A percentile compares a stretch with the other conserved stretches of the same genome.
phyloP scores from a whole-genome alignment of 2,329 filamentous ascomycete genomes.

The Tricladium varicosporioides region DNA sequence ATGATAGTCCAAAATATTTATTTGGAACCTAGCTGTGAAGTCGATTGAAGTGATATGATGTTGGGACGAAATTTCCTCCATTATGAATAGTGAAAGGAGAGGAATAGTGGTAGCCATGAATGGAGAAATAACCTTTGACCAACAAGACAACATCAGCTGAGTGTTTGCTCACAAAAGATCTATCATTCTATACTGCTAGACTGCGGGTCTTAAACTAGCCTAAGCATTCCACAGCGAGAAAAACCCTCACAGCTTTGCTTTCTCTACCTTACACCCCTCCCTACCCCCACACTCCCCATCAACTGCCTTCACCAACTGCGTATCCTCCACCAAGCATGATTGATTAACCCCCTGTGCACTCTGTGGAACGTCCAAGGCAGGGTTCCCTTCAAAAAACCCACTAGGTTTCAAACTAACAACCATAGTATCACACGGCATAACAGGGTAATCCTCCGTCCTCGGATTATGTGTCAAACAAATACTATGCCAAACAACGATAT shows the following conservation, averaged over 20 bases:
- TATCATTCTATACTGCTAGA: too few relatives aligned
- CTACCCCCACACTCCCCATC: not conserved
- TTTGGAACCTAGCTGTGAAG: too few relatives aligned
- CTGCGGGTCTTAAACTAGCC: too few relatives aligned
- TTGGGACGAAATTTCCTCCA: too few relatives aligned
- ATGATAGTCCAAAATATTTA: too few relatives aligned
- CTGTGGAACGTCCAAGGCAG: conserved; percentile 44
- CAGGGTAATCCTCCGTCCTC: conserved; percentile 79
- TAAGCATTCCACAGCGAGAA: too few relatives aligned
- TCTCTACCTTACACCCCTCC: not conserved
- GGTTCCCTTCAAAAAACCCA: conserved; percentile 51
- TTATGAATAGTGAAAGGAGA: too few relatives aligned
- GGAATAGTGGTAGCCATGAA: too few relatives aligned
- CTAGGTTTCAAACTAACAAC: conserved; percentile 57
- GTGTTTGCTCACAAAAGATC: too few relatives aligned
- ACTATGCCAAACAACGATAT: conserved; percentile 84
- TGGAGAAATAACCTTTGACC: too few relatives aligned
- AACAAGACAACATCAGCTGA: too few relatives aligned
- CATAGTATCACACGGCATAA: conserved; percentile 85
- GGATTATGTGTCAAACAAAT: conserved; percentile 89
- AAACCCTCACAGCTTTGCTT: conserved; percentile 7
- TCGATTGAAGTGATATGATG: too few relatives aligned
- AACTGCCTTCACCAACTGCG: conserved; percentile 8
- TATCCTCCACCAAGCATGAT: conserved; percentile 19
- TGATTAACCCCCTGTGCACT: conserved; percentile 24